phyloP scores from a whole-genome alignment of 2,329 filamentous ascomycete species.

The Aspergillus jensenii region DNA sequence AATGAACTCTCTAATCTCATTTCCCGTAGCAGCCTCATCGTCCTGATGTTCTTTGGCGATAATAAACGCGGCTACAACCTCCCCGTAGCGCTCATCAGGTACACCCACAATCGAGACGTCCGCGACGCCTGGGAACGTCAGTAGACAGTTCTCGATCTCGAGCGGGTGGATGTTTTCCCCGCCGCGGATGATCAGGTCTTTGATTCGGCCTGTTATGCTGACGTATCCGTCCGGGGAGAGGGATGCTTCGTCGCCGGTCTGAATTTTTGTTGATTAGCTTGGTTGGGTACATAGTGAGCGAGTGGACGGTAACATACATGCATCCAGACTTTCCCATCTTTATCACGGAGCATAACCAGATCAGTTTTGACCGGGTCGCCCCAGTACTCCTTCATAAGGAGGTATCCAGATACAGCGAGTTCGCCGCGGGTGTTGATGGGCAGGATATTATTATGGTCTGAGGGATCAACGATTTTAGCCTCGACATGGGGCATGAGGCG shows the following conservation, averaged over 20 bases:
- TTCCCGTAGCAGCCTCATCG: conserved; percentile 48
- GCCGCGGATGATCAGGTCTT: conserved; percentile 91
- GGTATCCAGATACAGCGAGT: conserved; percentile 78
- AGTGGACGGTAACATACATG: conserved; percentile 42
- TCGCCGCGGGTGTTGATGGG: conserved; percentile 71
- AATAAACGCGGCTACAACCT: conserved; percentile 83
- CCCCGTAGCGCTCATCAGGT: conserved; percentile 78
- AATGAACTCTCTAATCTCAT: conserved; percentile 72
- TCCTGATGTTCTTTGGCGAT: conserved; percentile 46
- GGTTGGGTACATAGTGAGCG: not conserved
- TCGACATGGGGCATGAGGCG: conserved; percentile 78
- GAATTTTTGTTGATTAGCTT: conserved; percentile 19
- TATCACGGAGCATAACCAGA: conserved; percentile 63
- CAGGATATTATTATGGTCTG: conserved; percentile 60
- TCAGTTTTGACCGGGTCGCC: conserved; percentile 67
- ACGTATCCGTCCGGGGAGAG: conserved; percentile 85
- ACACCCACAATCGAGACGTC: conserved; percentile 84
- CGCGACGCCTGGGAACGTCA: conserved; percentile 67
- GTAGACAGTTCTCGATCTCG: conserved; percentile 85
- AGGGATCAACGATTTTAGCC: conserved; percentile 73
- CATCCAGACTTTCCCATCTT: conserved; percentile 73
- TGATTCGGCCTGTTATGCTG: conserved; percentile 85
- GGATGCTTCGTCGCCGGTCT: conserved; percentile 84
- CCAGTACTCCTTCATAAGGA: conserved; percentile 91
- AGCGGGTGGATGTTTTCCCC: conserved; percentile 96